Conservation (phyloP, 1,284 basidiomycete species). For the Cryptococcus floricola region DNA sequence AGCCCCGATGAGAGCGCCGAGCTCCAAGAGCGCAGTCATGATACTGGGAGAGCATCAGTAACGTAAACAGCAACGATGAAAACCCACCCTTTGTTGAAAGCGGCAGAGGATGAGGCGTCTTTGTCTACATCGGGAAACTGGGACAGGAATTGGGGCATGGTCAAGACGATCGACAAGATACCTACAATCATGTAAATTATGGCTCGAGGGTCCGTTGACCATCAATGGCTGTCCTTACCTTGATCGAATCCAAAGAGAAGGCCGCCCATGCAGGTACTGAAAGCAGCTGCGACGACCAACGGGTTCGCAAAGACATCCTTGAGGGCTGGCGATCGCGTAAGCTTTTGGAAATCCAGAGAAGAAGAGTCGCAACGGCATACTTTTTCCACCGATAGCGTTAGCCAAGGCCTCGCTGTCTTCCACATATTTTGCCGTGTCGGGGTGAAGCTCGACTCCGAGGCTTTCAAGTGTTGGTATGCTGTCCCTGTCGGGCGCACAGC, state of each 20-base stretch:
- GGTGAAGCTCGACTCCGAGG: background rate
- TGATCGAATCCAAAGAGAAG: conserved; percentile 19
- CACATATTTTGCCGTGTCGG: background rate
- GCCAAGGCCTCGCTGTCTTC: background rate
- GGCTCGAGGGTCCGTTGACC: background rate
- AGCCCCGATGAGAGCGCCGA: conserved; percentile 39
- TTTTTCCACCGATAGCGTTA: background rate
- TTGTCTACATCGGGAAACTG: conserved; percentile 35
- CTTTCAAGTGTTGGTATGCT: background rate
- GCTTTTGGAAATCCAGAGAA: background rate
- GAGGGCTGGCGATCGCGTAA: conserved; percentile 5
- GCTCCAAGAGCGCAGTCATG: conserved; percentile 37
- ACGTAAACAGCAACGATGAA: background rate
- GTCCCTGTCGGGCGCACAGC: background rate
- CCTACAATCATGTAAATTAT: background rate
- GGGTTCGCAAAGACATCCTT: conserved; percentile 15
- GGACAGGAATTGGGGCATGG: conserved; percentile 32
- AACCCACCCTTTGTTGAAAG: conserved; percentile 23
- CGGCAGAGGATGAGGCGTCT: conserved; percentile 8
- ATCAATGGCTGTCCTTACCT: conserved; percentile 20
- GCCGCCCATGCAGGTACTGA: conserved; percentile 1
- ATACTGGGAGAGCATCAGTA: conserved; percentile 7
- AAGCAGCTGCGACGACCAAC: conserved; percentile 12
- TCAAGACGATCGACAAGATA: conserved; percentile 23
- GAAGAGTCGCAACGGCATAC: background rate